These are phyloP conservation scores for Sporothrix inflata DNA, from an alignment of 2,329 filamentous ascomycete genomes.

Conservation along the genomic window DNA sequence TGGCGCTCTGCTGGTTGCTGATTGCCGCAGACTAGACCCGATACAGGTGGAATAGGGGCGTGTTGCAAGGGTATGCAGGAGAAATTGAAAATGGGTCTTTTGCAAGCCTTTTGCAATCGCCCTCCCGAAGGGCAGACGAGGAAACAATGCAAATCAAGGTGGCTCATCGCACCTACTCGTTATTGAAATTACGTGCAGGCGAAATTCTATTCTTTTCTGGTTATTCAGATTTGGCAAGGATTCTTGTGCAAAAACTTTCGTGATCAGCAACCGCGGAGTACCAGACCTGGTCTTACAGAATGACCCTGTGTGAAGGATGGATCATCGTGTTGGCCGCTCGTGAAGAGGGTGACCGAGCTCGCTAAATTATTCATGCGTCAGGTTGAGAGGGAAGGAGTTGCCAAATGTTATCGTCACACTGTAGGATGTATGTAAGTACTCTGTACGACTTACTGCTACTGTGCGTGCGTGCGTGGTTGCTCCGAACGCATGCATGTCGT, in stretches of 20 bases:
- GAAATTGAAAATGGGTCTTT: constrained; percentile 25
- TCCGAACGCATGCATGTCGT: background rate
- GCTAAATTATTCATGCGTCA: background rate
- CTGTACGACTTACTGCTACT: background rate
- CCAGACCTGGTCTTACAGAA: background rate
- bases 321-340: background rate
- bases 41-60: constrained; percentile 20
- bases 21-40: constrained; percentile 27
- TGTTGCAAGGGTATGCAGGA: constrained; percentile 10
- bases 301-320: background rate
- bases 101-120: background rate
- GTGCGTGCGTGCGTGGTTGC: background rate
- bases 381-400: background rate
- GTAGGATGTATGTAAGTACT: no score
- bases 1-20: background rate
- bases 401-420: background rate
- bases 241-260: background rate
- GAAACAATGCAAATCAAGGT: background rate
- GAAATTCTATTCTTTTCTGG: background rate
- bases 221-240: background rate
- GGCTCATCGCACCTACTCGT: background rate
- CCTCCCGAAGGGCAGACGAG: background rate
- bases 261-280: background rate
- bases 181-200: background rate
- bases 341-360: background rate